Evolutionary conservation across 1,284 basidiomycete species (phyloP).

Genomic region (Pseudozyma tsukubaensis): DNA sequence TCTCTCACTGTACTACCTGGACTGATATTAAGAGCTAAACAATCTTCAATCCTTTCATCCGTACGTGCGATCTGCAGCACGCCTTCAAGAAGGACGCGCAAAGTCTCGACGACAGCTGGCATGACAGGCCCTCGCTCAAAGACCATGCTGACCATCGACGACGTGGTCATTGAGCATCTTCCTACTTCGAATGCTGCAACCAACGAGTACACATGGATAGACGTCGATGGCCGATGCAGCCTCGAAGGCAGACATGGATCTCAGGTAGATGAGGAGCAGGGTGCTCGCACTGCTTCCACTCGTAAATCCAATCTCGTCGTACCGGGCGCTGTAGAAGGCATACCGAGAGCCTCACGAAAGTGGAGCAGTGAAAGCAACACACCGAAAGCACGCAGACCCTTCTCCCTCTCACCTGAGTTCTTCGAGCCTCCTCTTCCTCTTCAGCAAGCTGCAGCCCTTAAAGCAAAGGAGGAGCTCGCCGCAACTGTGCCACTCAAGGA

Average conservation of each 20-base stretch:
- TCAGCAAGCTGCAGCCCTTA: background rate
- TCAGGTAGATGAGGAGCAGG: background rate
- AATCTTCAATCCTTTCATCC: no score
- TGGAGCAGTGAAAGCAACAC: background rate
- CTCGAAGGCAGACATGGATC: conserved; percentile 5
- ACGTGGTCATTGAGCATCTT: conserved; percentile 7
- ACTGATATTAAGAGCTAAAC: no score
- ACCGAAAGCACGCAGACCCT: background rate
- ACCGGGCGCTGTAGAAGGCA: background rate
- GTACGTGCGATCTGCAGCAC: conserved; percentile 10
- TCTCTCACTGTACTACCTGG: background rate
- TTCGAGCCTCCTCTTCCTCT: conserved; percentile 15
- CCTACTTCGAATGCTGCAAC: background rate
- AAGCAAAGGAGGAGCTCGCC: background rate
- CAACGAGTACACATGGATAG: conserved; percentile 15
- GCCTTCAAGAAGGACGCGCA: conserved; percentile 31
- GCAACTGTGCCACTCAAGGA: background rate
- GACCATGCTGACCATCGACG: conserved; percentile 17
- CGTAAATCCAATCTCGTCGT: background rate
- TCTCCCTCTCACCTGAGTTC: conserved; percentile 15
- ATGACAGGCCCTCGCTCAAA: conserved; percentile 3
- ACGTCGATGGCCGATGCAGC: conserved; percentile 18
- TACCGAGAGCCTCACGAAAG: background rate
- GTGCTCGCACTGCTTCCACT: background rate
- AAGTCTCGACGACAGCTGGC: conserved; percentile 19